A percentile compares a stretch with the other conserved stretches of the same genome.
These are phyloP conservation scores for Neurospora sp. DNA, from an alignment of 495 filamentous ascomycete species.

Conservation along the genomic window DNA sequence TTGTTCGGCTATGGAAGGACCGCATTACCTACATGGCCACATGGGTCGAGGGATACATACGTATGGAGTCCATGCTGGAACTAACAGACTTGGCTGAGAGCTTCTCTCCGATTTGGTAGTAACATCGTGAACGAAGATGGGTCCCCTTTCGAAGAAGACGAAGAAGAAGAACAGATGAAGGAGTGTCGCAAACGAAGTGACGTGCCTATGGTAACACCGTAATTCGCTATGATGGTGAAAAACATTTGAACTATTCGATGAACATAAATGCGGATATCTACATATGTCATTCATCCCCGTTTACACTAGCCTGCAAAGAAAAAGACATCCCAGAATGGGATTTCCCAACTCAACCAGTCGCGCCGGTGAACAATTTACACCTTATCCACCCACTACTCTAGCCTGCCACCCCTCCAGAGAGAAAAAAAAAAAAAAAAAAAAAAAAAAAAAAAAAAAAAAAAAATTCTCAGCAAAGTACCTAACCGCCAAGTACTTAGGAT, in stretches of 20 bases:
- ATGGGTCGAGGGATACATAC: background rate
- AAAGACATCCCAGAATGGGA: background rate
- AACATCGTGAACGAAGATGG: background rate
- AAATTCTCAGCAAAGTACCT: constrained; percentile 13
- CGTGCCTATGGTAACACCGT: too few species aligned
- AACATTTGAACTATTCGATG: background rate
- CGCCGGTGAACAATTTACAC: background rate
- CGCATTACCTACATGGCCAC: background rate
- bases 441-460: background rate
- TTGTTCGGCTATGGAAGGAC: background rate
- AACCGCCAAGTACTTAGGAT: constrained; percentile 47
- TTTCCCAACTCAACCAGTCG: background rate
- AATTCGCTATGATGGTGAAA: background rate
- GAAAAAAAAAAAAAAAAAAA: background rate
- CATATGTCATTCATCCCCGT: background rate
- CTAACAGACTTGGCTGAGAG: background rate
- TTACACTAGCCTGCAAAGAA: background rate
- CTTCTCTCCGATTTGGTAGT: background rate
- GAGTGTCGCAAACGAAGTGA: background rate
- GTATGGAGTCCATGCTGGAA: background rate
- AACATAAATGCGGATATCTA: background rate
- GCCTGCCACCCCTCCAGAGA: background rate
- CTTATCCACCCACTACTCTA: background rate
- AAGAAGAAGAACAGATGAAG: background rate
- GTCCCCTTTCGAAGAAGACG: background rate